phyloP scores from a whole-genome alignment of 768 basidiomycete genomes.

The Pulveroboletus ravenelii region DNA sequence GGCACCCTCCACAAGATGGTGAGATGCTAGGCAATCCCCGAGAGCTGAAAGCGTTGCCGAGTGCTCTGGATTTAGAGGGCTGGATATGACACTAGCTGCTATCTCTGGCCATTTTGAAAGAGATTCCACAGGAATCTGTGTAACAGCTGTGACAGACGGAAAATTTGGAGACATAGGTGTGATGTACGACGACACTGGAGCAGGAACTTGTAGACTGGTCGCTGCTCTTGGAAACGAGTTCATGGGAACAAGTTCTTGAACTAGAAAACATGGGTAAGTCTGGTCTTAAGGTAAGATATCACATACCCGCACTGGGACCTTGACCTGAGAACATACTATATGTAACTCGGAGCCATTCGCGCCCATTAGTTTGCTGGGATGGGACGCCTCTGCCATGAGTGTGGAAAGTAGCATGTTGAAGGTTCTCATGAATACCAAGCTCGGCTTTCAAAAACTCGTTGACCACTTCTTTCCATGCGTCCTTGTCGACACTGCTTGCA shows the following conservation, averaged over 20 bases:
- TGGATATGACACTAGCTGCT: conserved; percentile 76
- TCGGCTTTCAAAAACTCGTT: conserved; percentile 80
- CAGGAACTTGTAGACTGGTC: conserved; percentile 36
- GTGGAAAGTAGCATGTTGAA: conserved; percentile 10
- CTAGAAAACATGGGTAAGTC: conserved; percentile 34
- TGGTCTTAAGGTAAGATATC: not conserved
- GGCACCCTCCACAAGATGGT: conserved; percentile 77
- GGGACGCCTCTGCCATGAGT: conserved; percentile 18
- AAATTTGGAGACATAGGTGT: conserved; percentile 69
- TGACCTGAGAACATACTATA: conserved; percentile 85
- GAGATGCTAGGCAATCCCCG: conserved; percentile 73
- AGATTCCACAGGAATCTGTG: conserved; percentile 55
- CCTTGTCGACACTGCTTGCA: conserved; percentile 87
- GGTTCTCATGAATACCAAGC: conserved; percentile 43
- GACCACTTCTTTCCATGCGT: conserved; percentile 89
- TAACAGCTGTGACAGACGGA: conserved; percentile 36
- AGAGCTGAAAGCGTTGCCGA: conserved; percentile 76
- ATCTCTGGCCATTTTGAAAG: conserved; percentile 83
- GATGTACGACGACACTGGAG: conserved; percentile 29
- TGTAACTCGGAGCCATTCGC: conserved; percentile 72
- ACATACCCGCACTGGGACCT: conserved; percentile 66
- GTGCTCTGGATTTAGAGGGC: conserved; percentile 60
- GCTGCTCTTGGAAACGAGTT: conserved; percentile 43
- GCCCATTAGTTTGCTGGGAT: conserved; percentile 38
- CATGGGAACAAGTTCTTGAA: conserved; percentile 68